phyloP scores from a whole-genome alignment of 768 basidiomycete genomes.

The Boletales sp. region DNA sequence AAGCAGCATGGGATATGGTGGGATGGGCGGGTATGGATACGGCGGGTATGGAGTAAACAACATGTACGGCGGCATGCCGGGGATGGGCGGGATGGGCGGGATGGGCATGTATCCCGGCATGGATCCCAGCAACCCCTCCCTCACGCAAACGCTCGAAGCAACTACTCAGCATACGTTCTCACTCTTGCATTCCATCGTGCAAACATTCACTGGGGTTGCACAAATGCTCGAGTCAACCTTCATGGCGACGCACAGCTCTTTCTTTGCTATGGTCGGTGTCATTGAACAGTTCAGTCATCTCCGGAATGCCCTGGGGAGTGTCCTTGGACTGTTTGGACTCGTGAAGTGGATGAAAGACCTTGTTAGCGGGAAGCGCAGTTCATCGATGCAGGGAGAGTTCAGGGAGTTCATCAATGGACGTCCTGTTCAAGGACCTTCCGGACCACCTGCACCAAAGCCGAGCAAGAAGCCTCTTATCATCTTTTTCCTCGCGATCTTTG shows the following conservation, averaged over 20 bases:
- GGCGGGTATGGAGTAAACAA: slow-evolving; percentile 52
- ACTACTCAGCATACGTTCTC: slow-evolving; percentile 92
- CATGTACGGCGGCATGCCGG: slow-evolving; percentile 37
- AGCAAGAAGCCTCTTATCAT: slow-evolving; percentile 88
- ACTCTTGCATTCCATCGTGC: slow-evolving; percentile 91
- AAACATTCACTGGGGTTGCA: slow-evolving; percentile 90
- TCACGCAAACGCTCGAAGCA: slow-evolving; percentile 84
- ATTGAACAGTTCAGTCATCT: slow-evolving; percentile 93
- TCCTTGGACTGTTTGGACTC: slow-evolving; percentile 88
- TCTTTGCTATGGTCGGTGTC: slow-evolving; percentile 96
- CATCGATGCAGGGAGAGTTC: slow-evolving; percentile 63
- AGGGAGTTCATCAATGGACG: slow-evolving; percentile 68
- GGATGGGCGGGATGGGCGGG: slow-evolving; percentile 41
- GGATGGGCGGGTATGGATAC: slow-evolving; percentile 42
- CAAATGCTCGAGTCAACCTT: slow-evolving; percentile 98
- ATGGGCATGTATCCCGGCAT: slow-evolving; percentile 37
- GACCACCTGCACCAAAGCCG: slow-evolving; percentile 49
- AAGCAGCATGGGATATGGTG: slow-evolving; percentile 36
- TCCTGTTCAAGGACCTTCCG: slow-evolving; percentile 48
- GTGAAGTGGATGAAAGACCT: slow-evolving; percentile 79
- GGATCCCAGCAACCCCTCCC: slow-evolving; percentile 55
- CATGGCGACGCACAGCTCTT: slow-evolving; percentile 93
- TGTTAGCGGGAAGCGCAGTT: slow-evolving; percentile 43
- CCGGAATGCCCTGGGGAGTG: slow-evolving; percentile 89
- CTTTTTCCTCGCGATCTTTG: slow-evolving; percentile 91